Conservation (phyloP, 2,329 filamentous ascomycete genomes). For the Colletotrichum chrysophilum region DNA sequence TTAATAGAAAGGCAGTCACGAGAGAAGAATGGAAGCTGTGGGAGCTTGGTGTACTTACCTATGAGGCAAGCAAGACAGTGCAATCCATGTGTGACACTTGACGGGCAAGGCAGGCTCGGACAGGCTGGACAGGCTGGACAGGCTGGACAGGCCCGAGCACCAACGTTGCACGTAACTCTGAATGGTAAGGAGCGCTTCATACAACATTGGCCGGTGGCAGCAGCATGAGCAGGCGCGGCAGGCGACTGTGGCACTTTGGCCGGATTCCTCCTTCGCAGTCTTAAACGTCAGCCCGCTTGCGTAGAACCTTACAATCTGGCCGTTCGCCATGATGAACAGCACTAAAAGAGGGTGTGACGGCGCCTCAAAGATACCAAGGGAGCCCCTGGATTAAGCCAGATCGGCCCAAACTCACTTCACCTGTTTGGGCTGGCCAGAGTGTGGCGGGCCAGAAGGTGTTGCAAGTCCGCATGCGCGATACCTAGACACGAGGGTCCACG, state of each 20-base stretch:
- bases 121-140: neutral
- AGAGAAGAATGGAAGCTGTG: neutral
- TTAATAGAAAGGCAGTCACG: neutral
- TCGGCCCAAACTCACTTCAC: neutral
- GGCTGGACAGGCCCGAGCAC: neutral
- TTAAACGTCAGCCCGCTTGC: neutral
- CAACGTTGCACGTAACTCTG: neutral
- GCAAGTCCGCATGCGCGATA: neutral
- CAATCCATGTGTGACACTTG: neutral
- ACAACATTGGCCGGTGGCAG: neutral
- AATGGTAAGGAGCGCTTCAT: neutral
- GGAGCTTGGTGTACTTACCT: neutral
- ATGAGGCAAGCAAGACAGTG: neutral
- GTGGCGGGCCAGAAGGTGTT: neutral
- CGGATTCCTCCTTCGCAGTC: neutral
- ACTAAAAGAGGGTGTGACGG: neutral
- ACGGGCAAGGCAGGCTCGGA: neutral
- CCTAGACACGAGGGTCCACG: neutral
- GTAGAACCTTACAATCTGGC: neutral
- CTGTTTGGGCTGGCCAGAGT: neutral
- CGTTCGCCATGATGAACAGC: neutral
- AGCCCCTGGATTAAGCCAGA: neutral
- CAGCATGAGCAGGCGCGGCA: neutral
- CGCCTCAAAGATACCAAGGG: neutral
- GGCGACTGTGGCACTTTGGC: neutral